These are phyloP conservation scores for Mucor racemosus DNA, from an alignment of 371 early-diverging fungal genomes.

Conservation along the genomic window DNA sequence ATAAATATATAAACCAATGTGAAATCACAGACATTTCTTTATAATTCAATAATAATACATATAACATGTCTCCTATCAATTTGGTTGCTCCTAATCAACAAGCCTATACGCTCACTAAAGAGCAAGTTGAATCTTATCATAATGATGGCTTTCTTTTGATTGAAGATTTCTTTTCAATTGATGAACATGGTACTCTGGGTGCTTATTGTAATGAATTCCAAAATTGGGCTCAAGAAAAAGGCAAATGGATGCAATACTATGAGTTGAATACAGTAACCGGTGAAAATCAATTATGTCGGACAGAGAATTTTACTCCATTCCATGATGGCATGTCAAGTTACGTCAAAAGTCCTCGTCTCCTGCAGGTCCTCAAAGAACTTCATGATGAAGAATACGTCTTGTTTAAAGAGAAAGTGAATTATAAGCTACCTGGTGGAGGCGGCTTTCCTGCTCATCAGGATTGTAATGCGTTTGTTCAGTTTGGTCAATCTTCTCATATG, in stretches of 20 bases:
- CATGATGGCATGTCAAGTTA: slow-evolving; percentile 41
- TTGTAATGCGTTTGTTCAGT: slow-evolving; percentile 56
- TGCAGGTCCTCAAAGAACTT: slow-evolving; percentile 48
- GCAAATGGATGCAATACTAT: slow-evolving; percentile 69
- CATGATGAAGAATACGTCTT: slow-evolving; percentile 55
- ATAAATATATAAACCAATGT: not conserved
- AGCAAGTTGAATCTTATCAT: slow-evolving; percentile 48
- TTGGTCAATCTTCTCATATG: slow-evolving; percentile 56
- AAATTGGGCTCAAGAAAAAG: slow-evolving; percentile 56
- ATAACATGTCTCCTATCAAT: slow-evolving; percentile 12
- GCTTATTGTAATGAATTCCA: slow-evolving; percentile 45
- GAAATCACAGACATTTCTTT: not conserved
- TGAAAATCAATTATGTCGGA: slow-evolving; percentile 56
- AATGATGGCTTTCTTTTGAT: slow-evolving; percentile 54
- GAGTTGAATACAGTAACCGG: slow-evolving; percentile 47
- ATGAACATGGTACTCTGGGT: slow-evolving; percentile 45
- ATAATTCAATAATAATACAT: not conserved
- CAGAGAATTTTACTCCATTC: slow-evolving; percentile 62
- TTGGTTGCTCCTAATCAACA: slow-evolving; percentile 18
- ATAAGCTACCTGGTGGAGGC: slow-evolving; percentile 62
- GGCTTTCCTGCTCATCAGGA: slow-evolving; percentile 64
- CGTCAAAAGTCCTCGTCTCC: slow-evolving; percentile 48
- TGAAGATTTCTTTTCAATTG: slow-evolving; percentile 49
- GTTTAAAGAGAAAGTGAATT: slow-evolving; percentile 66
- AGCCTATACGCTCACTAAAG: slow-evolving; percentile 39